Base-by-base conservation (phyloP, 371 early-diverging fungal species). In the Rhizopus arrhizus region DNA sequence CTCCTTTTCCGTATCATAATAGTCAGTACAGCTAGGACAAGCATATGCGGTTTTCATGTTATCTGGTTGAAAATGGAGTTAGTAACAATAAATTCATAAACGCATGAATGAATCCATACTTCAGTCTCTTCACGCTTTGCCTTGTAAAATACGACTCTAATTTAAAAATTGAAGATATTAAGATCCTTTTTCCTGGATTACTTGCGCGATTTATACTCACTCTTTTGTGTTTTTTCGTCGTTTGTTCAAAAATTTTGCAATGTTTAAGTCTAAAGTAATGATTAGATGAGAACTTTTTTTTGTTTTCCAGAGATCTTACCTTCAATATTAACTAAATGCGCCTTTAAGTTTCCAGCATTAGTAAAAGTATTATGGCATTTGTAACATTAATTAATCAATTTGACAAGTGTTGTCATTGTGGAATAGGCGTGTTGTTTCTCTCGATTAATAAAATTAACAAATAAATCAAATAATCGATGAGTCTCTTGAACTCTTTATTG, bases 51-150 rank as follows among this genome's bases (percentile, higher is more conserved):
- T 57, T 28, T 48, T 57, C 36, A 57, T 28, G 40, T 57, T 49
- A 29, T 57, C 58, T 49, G 58, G 58, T 48, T 47, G 58, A 28
- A 57, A 57, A 57, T 57, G 49, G 49, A 57, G 58, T 57, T 57
- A 57, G 48, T 57, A 57, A 47, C 49, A 57, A 57, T 48, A 57
- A 47, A 48, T 57, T 57, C 38, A 31, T 22, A 34, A 49, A 35
- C 29, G 48, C 6, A 10, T 36, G 10, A 36, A 36, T 36, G 36
- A 36, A 50, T 50, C 51, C 51, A 12, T 50, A 50, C 51, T 31
- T 50, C 33, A 29, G 51, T 50, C 31, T 50, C 51, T 50, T 33
- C 51, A 50, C 51, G 51, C 33, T 8, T 33, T 34, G 51, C 51
- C 33, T 50, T 50, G 51, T 50, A 50, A 50, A 50, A 50, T 31